phyloP scores from a whole-genome alignment of 2,329 filamentous ascomycete genomes.

The Cryphonectria naterciae region DNA sequence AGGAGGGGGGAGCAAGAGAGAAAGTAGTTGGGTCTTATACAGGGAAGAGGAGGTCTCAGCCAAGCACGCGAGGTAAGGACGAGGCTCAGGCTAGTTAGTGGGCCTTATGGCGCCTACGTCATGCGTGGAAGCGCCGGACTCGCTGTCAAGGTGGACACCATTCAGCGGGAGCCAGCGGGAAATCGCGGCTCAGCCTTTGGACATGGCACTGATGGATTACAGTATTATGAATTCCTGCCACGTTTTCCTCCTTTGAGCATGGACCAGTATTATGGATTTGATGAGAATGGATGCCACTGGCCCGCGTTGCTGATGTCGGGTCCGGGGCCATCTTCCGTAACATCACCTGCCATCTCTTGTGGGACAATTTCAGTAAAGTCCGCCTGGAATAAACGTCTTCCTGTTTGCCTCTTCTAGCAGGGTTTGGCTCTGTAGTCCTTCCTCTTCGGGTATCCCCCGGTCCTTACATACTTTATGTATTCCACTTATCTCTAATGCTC shows the following conservation, averaged over 20 bases:
- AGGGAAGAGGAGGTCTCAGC: background rate
- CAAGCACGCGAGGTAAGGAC: background rate
- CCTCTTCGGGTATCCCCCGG: too few species aligned
- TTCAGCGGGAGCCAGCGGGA: background rate
- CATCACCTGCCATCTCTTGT: background rate
- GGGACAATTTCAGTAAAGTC: background rate
- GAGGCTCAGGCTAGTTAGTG: conserved; percentile 8
- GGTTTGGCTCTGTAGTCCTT: background rate
- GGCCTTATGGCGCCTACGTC: background rate
- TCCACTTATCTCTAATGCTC: too few species aligned
- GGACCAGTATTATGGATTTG: background rate
- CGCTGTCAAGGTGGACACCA: conserved; percentile 32
- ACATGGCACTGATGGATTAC: conserved; percentile 2
- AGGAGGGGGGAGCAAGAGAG: background rate
- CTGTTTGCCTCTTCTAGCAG: background rate
- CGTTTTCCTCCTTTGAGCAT: background rate
- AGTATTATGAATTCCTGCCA: background rate
- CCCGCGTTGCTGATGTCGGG: background rate
- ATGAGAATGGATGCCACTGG: background rate
- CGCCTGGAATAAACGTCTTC: background rate
- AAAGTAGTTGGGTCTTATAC: background rate
- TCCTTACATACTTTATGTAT: too few species aligned
- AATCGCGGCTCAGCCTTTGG: background rate
- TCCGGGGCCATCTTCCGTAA: background rate
- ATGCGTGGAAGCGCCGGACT: conserved; percentile 1